phyloP scores from a whole-genome alignment of 1,139 yeast species.

The Eremothecium sinecaudum region DNA sequence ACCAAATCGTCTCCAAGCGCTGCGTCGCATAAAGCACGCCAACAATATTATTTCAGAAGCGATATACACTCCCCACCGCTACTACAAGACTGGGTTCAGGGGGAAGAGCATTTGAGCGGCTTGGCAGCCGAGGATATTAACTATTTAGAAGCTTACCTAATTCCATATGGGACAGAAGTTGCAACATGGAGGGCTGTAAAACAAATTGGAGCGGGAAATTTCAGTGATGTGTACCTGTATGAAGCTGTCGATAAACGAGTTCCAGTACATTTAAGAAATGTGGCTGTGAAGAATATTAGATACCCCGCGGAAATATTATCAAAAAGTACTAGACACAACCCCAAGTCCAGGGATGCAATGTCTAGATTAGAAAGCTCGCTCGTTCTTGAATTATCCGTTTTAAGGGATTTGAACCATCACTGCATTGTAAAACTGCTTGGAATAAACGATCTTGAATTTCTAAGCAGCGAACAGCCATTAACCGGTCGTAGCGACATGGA shows the following conservation, averaged over 20 bases:
- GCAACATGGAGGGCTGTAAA: slow-evolving; percentile 28
- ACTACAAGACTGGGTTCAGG: too few relatives aligned
- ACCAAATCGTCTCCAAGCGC: too few relatives aligned
- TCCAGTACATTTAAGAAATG: slow-evolving; percentile 16
- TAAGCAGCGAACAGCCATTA: slow-evolving; percentile 22
- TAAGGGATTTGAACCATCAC: slow-evolving; percentile 38
- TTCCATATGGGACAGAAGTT: slow-evolving; percentile 17
- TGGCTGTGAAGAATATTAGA: slow-evolving; percentile 33
- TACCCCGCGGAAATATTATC: slow-evolving; percentile 22
- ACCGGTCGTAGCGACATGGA: slow-evolving; percentile 13
- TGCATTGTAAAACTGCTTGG: slow-evolving; percentile 37
- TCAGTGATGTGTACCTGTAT: slow-evolving; percentile 48
- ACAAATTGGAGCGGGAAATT: slow-evolving; percentile 49
- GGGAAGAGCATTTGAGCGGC: too few relatives aligned
- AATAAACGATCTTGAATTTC: slow-evolving; percentile 26
- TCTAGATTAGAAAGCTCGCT: slow-evolving; percentile 59
- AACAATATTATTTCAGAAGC: too few relatives aligned
- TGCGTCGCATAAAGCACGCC: too few relatives aligned
- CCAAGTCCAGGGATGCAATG: slow-evolving; percentile 31
- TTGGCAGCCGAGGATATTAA: too few relatives aligned
- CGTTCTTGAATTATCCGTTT: slow-evolving; percentile 62
- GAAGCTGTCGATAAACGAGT: slow-evolving; percentile 20
- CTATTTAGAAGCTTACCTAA: slow-evolving; percentile 23
- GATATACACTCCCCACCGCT: too few relatives aligned
- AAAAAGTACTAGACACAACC: slow-evolving; percentile 15